A percentile compares a stretch with the other conserved stretches of the same genome.
Evolutionary conservation across 2,329 filamentous ascomycete genomes (phyloP).

Genomic region (Bimuria novae-zelandiae): DNA sequence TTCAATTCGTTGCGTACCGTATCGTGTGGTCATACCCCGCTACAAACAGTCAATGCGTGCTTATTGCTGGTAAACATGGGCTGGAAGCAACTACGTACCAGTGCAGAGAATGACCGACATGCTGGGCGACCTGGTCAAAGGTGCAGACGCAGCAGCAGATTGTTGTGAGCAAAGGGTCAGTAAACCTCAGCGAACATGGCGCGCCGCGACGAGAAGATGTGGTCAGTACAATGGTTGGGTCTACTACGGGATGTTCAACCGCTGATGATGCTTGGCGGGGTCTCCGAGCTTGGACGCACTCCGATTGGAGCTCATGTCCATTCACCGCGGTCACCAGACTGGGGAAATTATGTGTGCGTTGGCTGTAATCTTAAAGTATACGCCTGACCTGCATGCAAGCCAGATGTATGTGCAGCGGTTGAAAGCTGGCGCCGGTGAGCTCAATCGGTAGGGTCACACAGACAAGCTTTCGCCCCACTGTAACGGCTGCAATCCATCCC

Average conservation of each 20-base stretch:
- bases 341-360: not conserved
- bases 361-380: not conserved
- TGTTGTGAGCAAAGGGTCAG: not conserved
- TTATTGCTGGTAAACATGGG: not conserved
- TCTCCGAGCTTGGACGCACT: conserved; percentile 5
- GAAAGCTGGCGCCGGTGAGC: not conserved
- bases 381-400: no score
- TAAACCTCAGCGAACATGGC: not conserved
- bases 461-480: conserved; percentile 7
- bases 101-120: conserved; percentile 73
- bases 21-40: conserved; percentile 79
- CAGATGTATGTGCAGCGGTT: no score
- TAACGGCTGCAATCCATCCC: no score
- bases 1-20: conserved; percentile 63
- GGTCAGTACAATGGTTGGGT: not conserved
- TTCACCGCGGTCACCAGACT: not conserved
- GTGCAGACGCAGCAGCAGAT: not conserved
- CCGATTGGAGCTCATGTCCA: conserved; percentile 2
- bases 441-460: not conserved
- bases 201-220: not conserved
- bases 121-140: not conserved
- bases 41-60: conserved; percentile 40
- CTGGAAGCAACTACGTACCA: conserved; percentile 51
- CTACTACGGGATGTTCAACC: not conserved
- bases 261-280: not conserved